phyloP scores from a whole-genome alignment of 1,139 yeast species.

The Wickerhamiella pararugosa region DNA sequence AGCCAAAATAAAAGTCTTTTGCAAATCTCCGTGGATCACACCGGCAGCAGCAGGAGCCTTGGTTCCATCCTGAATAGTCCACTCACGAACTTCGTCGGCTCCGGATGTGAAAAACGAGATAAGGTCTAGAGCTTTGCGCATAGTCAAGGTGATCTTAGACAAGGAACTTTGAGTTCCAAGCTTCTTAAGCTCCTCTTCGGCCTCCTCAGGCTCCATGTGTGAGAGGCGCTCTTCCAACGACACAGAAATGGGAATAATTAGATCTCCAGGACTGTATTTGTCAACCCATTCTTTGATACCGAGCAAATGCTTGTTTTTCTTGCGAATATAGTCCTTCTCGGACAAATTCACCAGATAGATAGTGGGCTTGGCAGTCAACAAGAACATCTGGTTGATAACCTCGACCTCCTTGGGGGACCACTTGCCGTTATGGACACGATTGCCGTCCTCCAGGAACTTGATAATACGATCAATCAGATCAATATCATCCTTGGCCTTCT shows the following conservation, averaged over 20 bases:
- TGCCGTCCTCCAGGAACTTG: constrained; percentile 57
- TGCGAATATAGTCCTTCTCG: constrained; percentile 88
- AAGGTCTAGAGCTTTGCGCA: constrained; percentile 54
- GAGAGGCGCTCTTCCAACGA: constrained; percentile 88
- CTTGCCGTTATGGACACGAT: constrained; percentile 72
- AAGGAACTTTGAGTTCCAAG: constrained; percentile 74
- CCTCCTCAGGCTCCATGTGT: constrained; percentile 76
- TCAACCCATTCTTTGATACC: constrained; percentile 97
- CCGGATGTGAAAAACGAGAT: constrained; percentile 91
- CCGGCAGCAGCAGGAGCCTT: constrained; percentile 91
- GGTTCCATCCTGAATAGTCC: constrained; percentile 72
- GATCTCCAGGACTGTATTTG: constrained; percentile 82
- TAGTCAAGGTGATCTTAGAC: constrained; percentile 65
- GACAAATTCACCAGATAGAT: constrained; percentile 88
- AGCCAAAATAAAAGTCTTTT: constrained; percentile 70
- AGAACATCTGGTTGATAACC: constrained; percentile 64
- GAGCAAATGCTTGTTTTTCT: constrained; percentile 89
- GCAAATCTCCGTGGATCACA: constrained; percentile 76
- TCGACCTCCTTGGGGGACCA: constrained; percentile 89
- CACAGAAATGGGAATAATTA: constrained; percentile 87
- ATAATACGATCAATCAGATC: constrained; percentile 61
- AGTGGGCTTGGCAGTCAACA: constrained; percentile 90
- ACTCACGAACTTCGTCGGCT: constrained; percentile 75
- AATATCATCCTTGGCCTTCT: constrained; percentile 81
- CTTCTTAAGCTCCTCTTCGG: constrained; percentile 78